Evolutionary conservation across 2,329 filamentous ascomycete genomes (phyloP).

Genomic region (Paracoccidioides brasiliensis): DNA sequence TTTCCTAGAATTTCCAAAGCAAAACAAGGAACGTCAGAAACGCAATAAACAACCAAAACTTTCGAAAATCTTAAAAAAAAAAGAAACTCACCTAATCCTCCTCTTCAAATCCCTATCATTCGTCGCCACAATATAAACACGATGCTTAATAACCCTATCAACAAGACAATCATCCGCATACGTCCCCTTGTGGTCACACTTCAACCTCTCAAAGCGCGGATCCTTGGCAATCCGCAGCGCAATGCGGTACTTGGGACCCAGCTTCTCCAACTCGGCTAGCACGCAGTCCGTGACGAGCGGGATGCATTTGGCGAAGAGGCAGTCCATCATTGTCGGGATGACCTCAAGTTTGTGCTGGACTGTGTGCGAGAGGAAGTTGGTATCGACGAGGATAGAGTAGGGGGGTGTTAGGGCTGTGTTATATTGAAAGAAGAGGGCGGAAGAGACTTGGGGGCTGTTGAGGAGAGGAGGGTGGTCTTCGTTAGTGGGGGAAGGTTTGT

Average conservation of each 20-base stretch:
- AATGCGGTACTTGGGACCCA: constrained; percentile 78
- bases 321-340: constrained; percentile 83
- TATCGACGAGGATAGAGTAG: constrained; percentile 69
- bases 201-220: constrained; percentile 71
- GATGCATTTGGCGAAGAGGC: constrained; percentile 79
- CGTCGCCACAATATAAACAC: constrained; percentile 66
- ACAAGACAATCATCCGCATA: constrained; percentile 82
- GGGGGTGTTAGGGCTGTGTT: constrained; percentile 78
- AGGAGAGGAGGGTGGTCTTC: neutral
- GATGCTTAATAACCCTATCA: constrained; percentile 56
- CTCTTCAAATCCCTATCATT: constrained; percentile 64
- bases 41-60: neutral
- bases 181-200: constrained; percentile 81
- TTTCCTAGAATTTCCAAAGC: constrained; percentile 36
- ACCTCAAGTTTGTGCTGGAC: constrained; percentile 84
- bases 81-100: constrained; percentile 45
- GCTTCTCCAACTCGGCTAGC: constrained; percentile 76
- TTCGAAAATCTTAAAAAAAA: neutral
- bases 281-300: constrained; percentile 77
- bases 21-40: neutral
- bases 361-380: constrained; percentile 83
- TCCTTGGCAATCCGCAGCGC: constrained; percentile 78
- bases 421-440: constrained; percentile 75
- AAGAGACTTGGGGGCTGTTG: constrained; percentile 60
- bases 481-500: constrained; percentile 4